A percentile compares a stretch with the other conserved stretches of the same genome.
Evolutionary conservation across 75 land plant species (phyloP).

Genomic region (Chamaecyparis obtusa): DNA sequence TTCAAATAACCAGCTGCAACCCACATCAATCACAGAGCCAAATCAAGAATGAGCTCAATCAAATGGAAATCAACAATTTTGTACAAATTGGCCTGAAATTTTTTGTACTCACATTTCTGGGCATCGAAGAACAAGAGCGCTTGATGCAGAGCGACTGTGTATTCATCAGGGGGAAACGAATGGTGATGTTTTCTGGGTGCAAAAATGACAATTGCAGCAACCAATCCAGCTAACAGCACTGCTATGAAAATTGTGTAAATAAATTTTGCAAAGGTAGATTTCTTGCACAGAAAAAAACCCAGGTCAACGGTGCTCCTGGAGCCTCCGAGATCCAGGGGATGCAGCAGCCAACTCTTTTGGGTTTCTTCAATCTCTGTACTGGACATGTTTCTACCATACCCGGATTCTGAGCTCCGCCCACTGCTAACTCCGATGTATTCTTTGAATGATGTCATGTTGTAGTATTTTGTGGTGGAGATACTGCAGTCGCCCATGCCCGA

Average conservation of each 20-base stretch:
- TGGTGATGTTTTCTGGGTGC: slow-evolving; percentile 44
- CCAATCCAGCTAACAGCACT: slow-evolving; percentile 51
- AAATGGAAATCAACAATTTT: no score
- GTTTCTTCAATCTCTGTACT: slow-evolving; percentile 45
- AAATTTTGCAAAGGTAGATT: slow-evolving; percentile 41
- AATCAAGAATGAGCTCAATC: neutral
- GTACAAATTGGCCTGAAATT: neutral
- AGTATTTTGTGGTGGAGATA: neutral
- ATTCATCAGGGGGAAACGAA: slow-evolving; percentile 72
- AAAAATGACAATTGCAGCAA: slow-evolving; percentile 57
- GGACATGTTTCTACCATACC: neutral
- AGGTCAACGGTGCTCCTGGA: slow-evolving; percentile 67
- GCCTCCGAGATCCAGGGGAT: slow-evolving; percentile 20
- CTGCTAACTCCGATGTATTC: neutral
- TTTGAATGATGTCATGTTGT: neutral
- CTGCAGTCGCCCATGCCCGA: neutral
- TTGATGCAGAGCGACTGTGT: slow-evolving; percentile 68
- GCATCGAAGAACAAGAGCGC: slow-evolving; percentile 92
- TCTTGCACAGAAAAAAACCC: slow-evolving; percentile 67
- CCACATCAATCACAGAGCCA: neutral
- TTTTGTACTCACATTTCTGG: slow-evolving; percentile 69
- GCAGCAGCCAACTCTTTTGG: slow-evolving; percentile 86
- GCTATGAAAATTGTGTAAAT: slow-evolving; percentile 29
- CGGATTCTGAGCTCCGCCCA: neutral
- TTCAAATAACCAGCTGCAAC: neutral